Evolutionary conservation across 257 asterid genomes (phyloP), one percentile per base, ranked within the genome.

Genomic region (Apocynum venetum): DNA sequence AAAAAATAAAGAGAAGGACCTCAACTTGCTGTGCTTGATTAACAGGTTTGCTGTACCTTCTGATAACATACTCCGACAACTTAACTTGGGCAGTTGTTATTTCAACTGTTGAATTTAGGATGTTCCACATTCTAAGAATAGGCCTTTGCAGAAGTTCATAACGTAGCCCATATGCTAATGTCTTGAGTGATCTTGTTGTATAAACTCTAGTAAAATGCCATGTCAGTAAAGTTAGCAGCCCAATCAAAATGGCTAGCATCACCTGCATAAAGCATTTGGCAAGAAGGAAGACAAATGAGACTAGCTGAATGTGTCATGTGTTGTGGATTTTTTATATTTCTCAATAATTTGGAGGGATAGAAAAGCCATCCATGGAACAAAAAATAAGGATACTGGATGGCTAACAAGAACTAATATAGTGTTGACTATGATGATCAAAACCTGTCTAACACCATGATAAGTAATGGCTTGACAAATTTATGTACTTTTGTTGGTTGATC

Each of bases 201-300:
- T 94, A 90, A 55, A 88, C 96, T 89, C 92, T 84, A 19, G 97
- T 94, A 67, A 94, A 92, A 78, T 94, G 97, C 98, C 98, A 94
- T 81, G 98, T 94, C 11, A 94, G 89, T 47, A 94, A 80, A 61
- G 98, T 92, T 48, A 94, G 86, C 83, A 94, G 57, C 57, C 97
- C 98, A 74, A 94, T 92, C 89, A 92, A 83, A 77, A 94, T 89
- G 51, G 98, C 97, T 46, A 94, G 89, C 98, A 94, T 88, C 35
- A 88, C 87, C 98, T 93, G 93, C 91, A 84, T 63, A 79, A 56
- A 74, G 63, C 65, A 77, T 40, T 44, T 56, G 63, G 48, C 40
- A 49, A 67, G 56, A 72, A 48, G 63, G 40, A 76, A 25, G 20
- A 10, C 52, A 43, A 13, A 48, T n/a, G 61, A 61, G 36, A 43